A percentile compares a stretch with the other conserved stretches of the same genome.
Evolutionary conservation across 2,329 filamentous ascomycete genomes (phyloP).

Genomic region (Alternaria dauci): DNA sequence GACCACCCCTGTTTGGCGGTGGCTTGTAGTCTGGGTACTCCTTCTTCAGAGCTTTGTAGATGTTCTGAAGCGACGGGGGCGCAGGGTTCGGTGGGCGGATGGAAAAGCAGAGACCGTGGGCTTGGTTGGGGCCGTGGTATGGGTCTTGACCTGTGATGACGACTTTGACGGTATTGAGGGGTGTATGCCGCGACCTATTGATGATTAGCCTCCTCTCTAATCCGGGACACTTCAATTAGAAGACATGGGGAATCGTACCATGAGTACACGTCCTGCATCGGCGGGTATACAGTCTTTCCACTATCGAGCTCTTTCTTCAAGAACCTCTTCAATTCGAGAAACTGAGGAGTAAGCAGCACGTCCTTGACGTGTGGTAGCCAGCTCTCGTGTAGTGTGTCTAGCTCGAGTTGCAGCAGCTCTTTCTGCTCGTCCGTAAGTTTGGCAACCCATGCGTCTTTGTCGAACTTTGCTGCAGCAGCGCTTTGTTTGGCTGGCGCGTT

Average conservation of each 20-base stretch:
- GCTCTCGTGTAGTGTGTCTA: constrained; percentile 88
- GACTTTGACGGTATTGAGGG: constrained; percentile 85
- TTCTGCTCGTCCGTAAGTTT: constrained; percentile 82
- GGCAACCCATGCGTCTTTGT: constrained; percentile 90
- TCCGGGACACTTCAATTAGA: not conserved
- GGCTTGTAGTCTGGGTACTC: constrained; percentile 83
- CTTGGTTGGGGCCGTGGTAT: constrained; percentile 95
- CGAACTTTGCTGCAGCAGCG: constrained; percentile 63
- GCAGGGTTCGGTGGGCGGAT: constrained; percentile 88
- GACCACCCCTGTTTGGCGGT: constrained; percentile 79
- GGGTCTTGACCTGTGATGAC: constrained; percentile 97
- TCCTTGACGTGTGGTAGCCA: constrained; percentile 92
- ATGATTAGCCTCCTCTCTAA: constrained; percentile 10
- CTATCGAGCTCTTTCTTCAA: constrained; percentile 77
- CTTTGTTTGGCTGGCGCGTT: constrained; percentile 26
- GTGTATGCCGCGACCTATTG: constrained; percentile 88
- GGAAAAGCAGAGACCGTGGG: constrained; percentile 95
- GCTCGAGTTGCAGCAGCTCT: constrained; percentile 83
- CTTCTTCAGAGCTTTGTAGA: constrained; percentile 86
- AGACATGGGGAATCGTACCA: constrained; percentile 68
- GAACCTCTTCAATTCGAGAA: constrained; percentile 88
- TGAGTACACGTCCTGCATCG: constrained; percentile 87
- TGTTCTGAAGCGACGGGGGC: constrained; percentile 90
- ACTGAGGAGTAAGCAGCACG: constrained; percentile 79
- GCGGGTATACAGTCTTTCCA: constrained; percentile 85